Percentiles rank a stretch among this genome's conserved stretches.
Evolutionary conservation across 345 rosid species (phyloP).

Genomic region (Barbarea vulgaris): DNA sequence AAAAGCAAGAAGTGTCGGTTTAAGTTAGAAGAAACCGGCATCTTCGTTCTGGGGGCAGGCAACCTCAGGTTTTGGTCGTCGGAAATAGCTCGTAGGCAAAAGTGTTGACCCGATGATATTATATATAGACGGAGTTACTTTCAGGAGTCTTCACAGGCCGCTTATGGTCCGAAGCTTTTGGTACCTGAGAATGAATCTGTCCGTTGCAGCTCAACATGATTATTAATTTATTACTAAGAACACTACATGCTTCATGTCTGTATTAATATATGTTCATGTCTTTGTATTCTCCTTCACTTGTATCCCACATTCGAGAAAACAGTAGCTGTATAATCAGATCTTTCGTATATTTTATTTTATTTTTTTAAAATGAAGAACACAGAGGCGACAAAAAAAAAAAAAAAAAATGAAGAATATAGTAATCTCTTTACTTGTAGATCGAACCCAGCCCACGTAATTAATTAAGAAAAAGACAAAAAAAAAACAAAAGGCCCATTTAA

Average conservation of each 20-base stretch:
- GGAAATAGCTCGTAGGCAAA: slow-evolving; percentile 23
- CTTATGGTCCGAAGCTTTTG: slow-evolving; percentile 27
- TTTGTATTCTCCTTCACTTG: slow-evolving; percentile 7
- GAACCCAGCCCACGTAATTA: background rate
- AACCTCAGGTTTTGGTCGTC: slow-evolving; percentile 36
- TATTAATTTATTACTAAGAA: slow-evolving; percentile 27
- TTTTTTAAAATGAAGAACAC: background rate
- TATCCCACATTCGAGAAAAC: background rate
- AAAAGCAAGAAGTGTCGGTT: slow-evolving; percentile 37
- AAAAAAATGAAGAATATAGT: no score
- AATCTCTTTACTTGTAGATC: background rate
- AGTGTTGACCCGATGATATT: slow-evolving; percentile 22
- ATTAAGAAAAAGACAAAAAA: no score
- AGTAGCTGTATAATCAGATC: slow-evolving; percentile 4
- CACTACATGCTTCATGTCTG: slow-evolving; percentile 22
- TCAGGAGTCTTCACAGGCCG: slow-evolving; percentile 18
- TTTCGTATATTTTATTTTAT: background rate
- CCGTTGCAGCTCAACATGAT: slow-evolving; percentile 22
- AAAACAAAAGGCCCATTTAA: background rate
- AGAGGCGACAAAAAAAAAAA: no score
- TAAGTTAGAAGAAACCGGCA: slow-evolving; percentile 28
- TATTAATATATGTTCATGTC: slow-evolving; percentile 14
- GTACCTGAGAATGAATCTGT: slow-evolving; percentile 27
- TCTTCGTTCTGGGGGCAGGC: slow-evolving; percentile 25
- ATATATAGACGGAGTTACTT: slow-evolving; percentile 25